A percentile compares a stretch with the other conserved stretches of the same genome.
Evolutionary conservation across 2,329 filamentous ascomycete species (phyloP).

Genomic region (Pleurostoma richardsiae): DNA sequence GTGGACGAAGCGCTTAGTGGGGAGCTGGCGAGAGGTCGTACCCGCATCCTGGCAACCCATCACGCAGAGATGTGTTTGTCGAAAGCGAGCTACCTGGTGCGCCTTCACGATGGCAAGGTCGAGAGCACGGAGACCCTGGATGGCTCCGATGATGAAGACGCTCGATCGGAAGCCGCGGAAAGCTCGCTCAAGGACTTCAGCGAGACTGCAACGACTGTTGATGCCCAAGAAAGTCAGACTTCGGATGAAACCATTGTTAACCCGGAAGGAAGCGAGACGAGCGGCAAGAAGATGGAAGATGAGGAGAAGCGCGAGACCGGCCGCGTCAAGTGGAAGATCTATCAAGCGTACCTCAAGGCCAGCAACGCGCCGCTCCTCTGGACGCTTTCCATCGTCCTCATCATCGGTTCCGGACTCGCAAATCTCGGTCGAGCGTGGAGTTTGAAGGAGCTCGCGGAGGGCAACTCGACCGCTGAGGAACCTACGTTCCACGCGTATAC

Average conservation of each 20-base stretch:
- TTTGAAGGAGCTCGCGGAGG: conserved; percentile 24
- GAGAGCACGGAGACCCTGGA: conserved; percentile 13
- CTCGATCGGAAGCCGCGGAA: conserved; percentile 3
- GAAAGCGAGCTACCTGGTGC: conserved; percentile 20
- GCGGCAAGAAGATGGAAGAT: conserved; percentile 10
- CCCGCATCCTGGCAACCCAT: conserved; percentile 61
- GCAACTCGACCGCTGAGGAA: conserved; percentile 11
- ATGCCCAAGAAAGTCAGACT: conserved; percentile 5
- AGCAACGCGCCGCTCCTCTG: conserved; percentile 20
- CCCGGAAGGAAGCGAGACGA: conserved; percentile 5
- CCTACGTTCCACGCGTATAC: conserved; percentile 6
- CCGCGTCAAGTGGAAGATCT: conserved; percentile 25
- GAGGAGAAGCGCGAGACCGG: conserved; percentile 24
- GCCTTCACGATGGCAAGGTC: conserved; percentile 19
- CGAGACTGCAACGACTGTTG: conserved; percentile 7
- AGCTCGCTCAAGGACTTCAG: conserved; percentile 7
- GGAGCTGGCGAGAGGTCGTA: conserved; percentile 45
- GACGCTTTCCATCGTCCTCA: conserved; percentile 15
- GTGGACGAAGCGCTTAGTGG: conserved; percentile 45
- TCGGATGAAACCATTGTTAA: conserved; percentile 6
- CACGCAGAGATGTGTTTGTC: conserved; percentile 25
- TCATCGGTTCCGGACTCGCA: conserved; percentile 14
- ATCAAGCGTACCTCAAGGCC: conserved; percentile 24
- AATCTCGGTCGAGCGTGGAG: conserved; percentile 23
- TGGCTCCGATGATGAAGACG: not conserved